A percentile compares a stretch with the other conserved stretches of the same genome.
Conservation (phyloP, 83 land plant genomes). For the Diphasiastrum complanatum region DNA sequence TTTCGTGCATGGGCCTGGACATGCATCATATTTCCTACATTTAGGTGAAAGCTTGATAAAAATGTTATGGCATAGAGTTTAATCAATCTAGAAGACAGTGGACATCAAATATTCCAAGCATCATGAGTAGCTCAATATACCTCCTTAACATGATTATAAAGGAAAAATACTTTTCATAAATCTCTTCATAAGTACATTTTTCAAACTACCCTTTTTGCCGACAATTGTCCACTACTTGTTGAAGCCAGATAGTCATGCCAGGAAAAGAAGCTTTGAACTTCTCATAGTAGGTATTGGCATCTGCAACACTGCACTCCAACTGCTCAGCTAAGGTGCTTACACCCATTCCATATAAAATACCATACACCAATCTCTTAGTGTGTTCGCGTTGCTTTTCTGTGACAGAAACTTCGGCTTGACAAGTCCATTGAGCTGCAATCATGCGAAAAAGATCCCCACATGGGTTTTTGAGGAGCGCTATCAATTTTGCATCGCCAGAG, state of each 20-base stretch:
- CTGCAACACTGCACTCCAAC: constrained; percentile 63
- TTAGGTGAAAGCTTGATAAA: too few relatives aligned
- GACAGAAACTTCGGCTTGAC: constrained; percentile 42
- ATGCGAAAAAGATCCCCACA: constrained; percentile 77
- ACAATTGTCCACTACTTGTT: constrained; percentile 58
- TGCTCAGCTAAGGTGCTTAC: constrained; percentile 70
- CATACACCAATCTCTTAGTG: constrained; percentile 84
- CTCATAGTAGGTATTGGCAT: constrained; percentile 64
- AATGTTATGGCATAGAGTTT: too few relatives aligned
- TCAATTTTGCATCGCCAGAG: constrained; percentile 58
- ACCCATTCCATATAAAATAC: constrained; percentile 98
- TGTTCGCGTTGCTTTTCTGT: constrained; percentile 66
- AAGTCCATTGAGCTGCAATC: constrained; percentile 86
- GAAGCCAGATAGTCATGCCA: constrained; percentile 78
- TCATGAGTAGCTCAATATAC: too few relatives aligned
- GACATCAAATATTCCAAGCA: too few relatives aligned
- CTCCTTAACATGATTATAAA: background rate
- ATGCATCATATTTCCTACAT: too few relatives aligned
- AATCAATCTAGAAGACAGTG: too few relatives aligned
- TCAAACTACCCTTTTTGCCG: constrained; percentile 65
- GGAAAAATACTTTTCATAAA: background rate
- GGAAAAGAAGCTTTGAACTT: constrained; percentile 80
- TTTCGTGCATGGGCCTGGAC: too few relatives aligned
- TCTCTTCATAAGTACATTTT: too few relatives aligned
- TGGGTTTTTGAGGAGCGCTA: constrained; percentile 63